Evolutionary conservation across 805 yeast genomes (phyloP).

Genomic region (Yamadazyma ubonensis): DNA sequence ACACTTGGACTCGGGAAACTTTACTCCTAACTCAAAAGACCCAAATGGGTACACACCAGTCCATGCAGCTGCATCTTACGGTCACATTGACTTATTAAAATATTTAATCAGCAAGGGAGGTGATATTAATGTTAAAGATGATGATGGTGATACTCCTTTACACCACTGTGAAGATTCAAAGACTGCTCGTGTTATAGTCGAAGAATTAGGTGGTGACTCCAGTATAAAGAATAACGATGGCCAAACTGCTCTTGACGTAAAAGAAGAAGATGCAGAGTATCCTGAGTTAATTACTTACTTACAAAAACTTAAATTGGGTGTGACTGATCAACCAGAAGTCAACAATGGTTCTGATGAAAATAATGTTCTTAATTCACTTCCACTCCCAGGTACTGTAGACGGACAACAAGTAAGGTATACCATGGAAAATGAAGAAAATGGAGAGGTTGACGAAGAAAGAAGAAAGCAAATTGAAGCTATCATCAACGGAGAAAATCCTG

Average conservation of each 20-base stretch:
- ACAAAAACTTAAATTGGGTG: constrained; percentile 23
- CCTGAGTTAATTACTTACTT: constrained; percentile 75
- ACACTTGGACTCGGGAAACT: constrained; percentile 47
- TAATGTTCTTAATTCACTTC: constrained; percentile 19
- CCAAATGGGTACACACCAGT: constrained; percentile 95
- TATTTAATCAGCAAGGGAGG: constrained; percentile 63
- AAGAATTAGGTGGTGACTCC: constrained; percentile 66
- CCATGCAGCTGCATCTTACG: constrained; percentile 97
- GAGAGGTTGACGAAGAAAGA: constrained; percentile 41
- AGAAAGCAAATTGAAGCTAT: constrained; percentile 67
- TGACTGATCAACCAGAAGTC: background rate
- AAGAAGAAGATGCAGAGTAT: constrained; percentile 82
- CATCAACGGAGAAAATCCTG: constrained; percentile 77
- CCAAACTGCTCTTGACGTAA: constrained; percentile 66
- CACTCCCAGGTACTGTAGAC: constrained; percentile 37
- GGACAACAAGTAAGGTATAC: constrained; percentile 59
- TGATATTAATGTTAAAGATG: constrained; percentile 76
- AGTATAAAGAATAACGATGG: constrained; percentile 68
- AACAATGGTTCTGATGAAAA: background rate
- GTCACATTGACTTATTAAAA: constrained; percentile 65
- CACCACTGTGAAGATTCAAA: constrained; percentile 79
- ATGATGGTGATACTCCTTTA: constrained; percentile 93
- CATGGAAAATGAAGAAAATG: constrained; percentile 41
- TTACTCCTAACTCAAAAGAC: constrained; percentile 73
- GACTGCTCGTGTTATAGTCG: constrained; percentile 66